Evolutionary conservation across 2,329 filamentous ascomycete genomes (phyloP), one percentile per base, ranked within the genome.

Genomic region (Aspergillus costaricaensis): DNA sequence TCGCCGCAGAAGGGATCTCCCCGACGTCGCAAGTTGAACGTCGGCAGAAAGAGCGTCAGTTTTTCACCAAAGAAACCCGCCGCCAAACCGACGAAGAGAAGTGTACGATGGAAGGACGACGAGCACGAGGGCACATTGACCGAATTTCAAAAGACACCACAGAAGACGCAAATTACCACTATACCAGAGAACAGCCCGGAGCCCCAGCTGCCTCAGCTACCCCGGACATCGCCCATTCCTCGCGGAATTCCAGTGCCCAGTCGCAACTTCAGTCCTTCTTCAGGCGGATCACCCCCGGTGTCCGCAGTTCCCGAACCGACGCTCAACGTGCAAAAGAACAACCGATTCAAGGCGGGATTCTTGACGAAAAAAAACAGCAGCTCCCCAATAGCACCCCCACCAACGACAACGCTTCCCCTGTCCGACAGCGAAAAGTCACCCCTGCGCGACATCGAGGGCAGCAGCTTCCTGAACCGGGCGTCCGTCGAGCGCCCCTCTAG

Each of bases 81-180:
- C 25, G 52, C 64, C 10, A 88, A 91, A 77, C 89, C 88, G 75
- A 83, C 85, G 9, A 92, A 92, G 76, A 86, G 93, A 62, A 88
- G 85, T 49, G 94, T 99, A 5, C 86, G 94, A 65, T 99, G 95
- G 95, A 88, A 91, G 60, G 92, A 96, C 70, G 95, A 98, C 69
- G 91, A 89, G 2, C 90, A 96, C 71, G 87, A 94, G 55, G 93
- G 92, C 23, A 88, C 89, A 0, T 80, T 98, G 58, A 92, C 91
- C 10, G 95, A 98, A 73, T 97, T 94, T 72, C 91, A 94, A 71
- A 91, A 92, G 77, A 97, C 94, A 2, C 94, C 95, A 1, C 85
- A 92, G 74, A 90, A 88, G 71, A 76, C 84, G 8, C 81, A 85
- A 15, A 81, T 81, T 2, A 85, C 86, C 0, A 85, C 87, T 6